Evolutionary conservation across 2,329 filamentous ascomycete species (phyloP), one percentile per base, ranked within the genome.

Genomic region (Sarocladiaceae sp.): DNA sequence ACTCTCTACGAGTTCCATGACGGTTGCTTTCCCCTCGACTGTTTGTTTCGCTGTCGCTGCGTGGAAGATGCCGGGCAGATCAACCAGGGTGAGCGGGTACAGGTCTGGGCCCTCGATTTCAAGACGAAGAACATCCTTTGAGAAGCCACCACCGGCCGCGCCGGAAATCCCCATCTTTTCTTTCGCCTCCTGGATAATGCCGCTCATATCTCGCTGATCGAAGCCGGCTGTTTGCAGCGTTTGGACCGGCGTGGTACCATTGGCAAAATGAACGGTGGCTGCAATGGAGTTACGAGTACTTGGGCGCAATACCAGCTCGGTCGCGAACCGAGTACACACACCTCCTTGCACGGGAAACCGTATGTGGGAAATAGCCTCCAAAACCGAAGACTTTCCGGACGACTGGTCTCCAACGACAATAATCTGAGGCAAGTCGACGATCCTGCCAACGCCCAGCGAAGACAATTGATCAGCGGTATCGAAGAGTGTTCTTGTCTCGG

Each of bases 311-410:
- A 80, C 72, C 3, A 86, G 64, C 58, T 86, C 80, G 0, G 80
- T 86, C 0, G 82, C 76, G 54, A 85, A 86, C 0, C 79, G 71
- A 0, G 83, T 86, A 59, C 81, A 85, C 0, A 81, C 53, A 22
- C 68, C 75, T 13, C 76, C 75, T 4, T 82, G 78, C 11, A 75
- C 67, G 0, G 80, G 78, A 44, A 87, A 86, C 0, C 74, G 73
- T 2, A 88, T 76, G 10, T 77, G 74, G 0, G 82, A 80, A 44
- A 87, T 80, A 0, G 83, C 83, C 56, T 86, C 79, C 0, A 87
- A 72, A 0, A 86, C 80, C 0, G 80, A 85, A n/a, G 77, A 82
- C 60, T 87, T 87, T 2, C 82, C 83, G 1, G 77, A 76, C 0
- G 77, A 82, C 52, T 83, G 79, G 51, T 83, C 77, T 4, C 83